phyloP scores from a whole-genome alignment of 2,329 filamentous ascomycete genomes.

The Periconia sp. region DNA sequence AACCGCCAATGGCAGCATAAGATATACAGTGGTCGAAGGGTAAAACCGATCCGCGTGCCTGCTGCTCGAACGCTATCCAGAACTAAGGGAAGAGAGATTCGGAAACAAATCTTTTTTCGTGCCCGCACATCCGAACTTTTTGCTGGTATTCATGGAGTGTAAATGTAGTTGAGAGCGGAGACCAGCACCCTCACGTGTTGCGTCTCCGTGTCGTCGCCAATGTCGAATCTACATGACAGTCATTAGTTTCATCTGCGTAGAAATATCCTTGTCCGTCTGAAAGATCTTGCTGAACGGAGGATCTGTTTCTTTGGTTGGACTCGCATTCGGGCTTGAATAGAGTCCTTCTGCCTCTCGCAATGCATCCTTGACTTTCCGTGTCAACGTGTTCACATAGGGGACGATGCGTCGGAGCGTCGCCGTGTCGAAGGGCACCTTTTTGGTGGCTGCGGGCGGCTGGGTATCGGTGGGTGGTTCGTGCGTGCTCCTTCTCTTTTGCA shows the following conservation, averaged over 20 bases:
- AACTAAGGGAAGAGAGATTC: constrained; percentile 29
- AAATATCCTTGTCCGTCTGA: constrained; percentile 39
- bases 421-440: constrained; percentile 71
- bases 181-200: constrained; percentile 21
- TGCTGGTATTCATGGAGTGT: constrained; percentile 25
- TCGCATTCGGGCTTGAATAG: constrained; percentile 51
- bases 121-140: constrained; percentile 24
- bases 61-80: constrained; percentile 42
- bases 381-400: constrained; percentile 56
- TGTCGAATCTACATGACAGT: constrained; percentile 44
- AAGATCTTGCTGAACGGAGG: constrained; percentile 44
- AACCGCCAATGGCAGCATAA: constrained; percentile 32
- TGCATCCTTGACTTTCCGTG: constrained; percentile 55
- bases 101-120: constrained; percentile 34
- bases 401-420: constrained; percentile 69
- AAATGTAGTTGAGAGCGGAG: too few relatives aligned
- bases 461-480: constrained; percentile 31
- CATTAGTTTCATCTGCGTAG: constrained; percentile 49
- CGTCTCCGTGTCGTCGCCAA: constrained; percentile 24
- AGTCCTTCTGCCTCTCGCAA: constrained; percentile 56
- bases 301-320: constrained; percentile 39
- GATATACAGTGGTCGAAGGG: constrained; percentile 38
- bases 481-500: constrained; percentile 57
- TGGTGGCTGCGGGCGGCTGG: constrained; percentile 40
- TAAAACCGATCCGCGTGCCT: constrained; percentile 13